These are phyloP conservation scores for Parmelia sp. DNA, from an alignment of 495 filamentous ascomycete species.

Conservation along the genomic window DNA sequence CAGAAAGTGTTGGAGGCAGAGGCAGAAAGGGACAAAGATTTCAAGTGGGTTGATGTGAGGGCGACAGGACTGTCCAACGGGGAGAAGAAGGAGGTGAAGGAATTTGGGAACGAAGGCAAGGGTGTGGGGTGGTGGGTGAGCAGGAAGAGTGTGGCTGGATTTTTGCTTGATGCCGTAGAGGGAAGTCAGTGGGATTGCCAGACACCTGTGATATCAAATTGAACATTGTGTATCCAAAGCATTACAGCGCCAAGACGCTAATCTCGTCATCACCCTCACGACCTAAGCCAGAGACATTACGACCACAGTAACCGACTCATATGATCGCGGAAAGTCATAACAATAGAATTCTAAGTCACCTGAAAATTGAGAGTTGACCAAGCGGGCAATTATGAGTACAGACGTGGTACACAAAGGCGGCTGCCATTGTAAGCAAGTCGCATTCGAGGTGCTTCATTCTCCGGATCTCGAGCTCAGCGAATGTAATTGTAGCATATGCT, in stretches of 20 bases:
- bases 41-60: slow-evolving; percentile 34
- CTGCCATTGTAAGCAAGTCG: slow-evolving; percentile 14
- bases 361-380: neutral
- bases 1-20: slow-evolving; percentile 8
- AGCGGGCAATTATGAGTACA: neutral
- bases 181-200: slow-evolving; percentile 31
- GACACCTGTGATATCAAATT: slow-evolving; percentile 16
- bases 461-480: slow-evolving; percentile 12
- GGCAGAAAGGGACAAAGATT: slow-evolving; percentile 16
- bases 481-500: slow-evolving; percentile 20
- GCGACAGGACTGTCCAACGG: slow-evolving; percentile 34
- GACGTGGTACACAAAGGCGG: slow-evolving; percentile 14
- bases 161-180: slow-evolving; percentile 39
- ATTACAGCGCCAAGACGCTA: neutral
- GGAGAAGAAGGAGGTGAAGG: slow-evolving; percentile 30
- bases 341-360: too few species aligned
- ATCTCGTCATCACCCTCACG: neutral
- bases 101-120: slow-evolving; percentile 31
- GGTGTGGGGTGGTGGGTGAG: slow-evolving; percentile 13
- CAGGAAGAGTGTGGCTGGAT: slow-evolving; percentile 34
- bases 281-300: too few species aligned
- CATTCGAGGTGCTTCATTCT: slow-evolving; percentile 5
- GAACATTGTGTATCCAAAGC: neutral
- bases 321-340: too few species aligned
- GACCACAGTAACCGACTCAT: too few species aligned